A percentile compares a stretch with the other conserved stretches of the same genome.
Evolutionary conservation across 2,329 filamentous ascomycete species (phyloP).

Genomic region (Fusarium tupiense): DNA sequence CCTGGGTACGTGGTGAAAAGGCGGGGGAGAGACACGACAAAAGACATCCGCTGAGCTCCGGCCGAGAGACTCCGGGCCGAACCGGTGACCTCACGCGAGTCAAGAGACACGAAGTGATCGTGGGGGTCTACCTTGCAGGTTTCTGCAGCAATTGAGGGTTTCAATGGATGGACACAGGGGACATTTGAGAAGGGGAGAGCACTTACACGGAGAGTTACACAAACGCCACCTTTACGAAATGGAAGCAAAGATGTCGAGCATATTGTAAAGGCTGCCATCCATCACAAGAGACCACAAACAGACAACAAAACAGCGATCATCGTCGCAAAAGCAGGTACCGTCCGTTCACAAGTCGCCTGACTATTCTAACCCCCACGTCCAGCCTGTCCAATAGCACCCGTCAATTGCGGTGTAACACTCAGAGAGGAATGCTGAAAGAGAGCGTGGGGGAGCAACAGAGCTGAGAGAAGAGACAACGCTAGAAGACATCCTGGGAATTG

Average conservation of each 20-base stretch:
- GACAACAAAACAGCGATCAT: constrained; percentile 3
- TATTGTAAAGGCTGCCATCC: constrained; percentile 24
- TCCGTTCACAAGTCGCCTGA: constrained; percentile 39
- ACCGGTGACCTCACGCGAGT: constrained; percentile 21
- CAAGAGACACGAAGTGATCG: constrained; percentile 12
- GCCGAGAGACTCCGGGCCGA: constrained; percentile 42
- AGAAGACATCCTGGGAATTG: background rate
- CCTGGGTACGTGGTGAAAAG: constrained; percentile 20
- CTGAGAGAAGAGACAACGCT: background rate
- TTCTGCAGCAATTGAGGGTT: background rate
- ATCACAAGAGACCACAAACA: background rate
- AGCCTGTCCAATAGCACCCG: constrained; percentile 20
- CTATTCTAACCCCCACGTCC: constrained; percentile 35
- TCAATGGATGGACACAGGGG: background rate
- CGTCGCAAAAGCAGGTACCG: constrained; percentile 40
- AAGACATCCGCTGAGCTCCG: constrained; percentile 30
- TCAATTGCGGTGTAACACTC: constrained; percentile 37
- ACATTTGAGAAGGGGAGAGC: background rate
- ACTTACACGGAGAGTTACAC: constrained; percentile 14
- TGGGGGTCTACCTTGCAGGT: background rate
- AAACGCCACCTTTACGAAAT: constrained; percentile 5
- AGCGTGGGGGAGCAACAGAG: constrained; percentile 19
- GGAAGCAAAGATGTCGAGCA: constrained; percentile 18
- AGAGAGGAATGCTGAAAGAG: constrained; percentile 6
- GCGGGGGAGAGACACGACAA: constrained; percentile 13